Base-by-base conservation (phyloP, 2,329 filamentous ascomycete genomes). In the Colletotrichum godetiae region DNA sequence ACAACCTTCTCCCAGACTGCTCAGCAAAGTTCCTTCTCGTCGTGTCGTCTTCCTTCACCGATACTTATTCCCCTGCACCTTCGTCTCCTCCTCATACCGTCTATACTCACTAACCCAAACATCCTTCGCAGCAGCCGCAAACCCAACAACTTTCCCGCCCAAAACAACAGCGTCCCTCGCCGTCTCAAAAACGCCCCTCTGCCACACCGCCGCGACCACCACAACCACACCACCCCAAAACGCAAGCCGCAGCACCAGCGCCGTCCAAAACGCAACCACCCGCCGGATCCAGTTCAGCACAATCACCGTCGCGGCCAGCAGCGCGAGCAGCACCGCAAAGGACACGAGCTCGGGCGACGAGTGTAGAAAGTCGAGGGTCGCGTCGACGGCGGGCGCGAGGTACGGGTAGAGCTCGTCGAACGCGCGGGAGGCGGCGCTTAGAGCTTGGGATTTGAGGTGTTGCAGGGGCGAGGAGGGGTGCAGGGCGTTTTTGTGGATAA, bases 181-280 rank as follows among this genome's bases (percentile, higher is more conserved):
- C 75, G 92, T 92, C 71, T 90, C 90, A 75, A 91, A 89, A 19
- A 92, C 80, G 0, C 95, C 92, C 2, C 94, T 85, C 78, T 92
- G 91, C 81, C 88, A 93, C 4, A 92, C 85, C 73, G 88, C 86
- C 22, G 91, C 84, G 0, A 86, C 86, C 0, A 91, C 55, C 0
- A 87, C 85, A 5, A 87, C 83, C 2, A 95, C 76, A 2, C 84
- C 80, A 1, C 88, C 88, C 90, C 91, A 97, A 75, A 95, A 90
- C 1, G 89, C 81, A 55, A 95, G 76, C 29, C 88, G 84, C 75
- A 94, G 81, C 12, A 87, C 86, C 68, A 97, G 79, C n/a, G 89
- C 86, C 65, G 95, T 89, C 91, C 94, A 95, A 85, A 92, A 97
- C 79, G 95, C 85, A 71, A 97, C 86, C 24, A 94, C 84, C 73